Evolutionary conservation across 2,329 filamentous ascomycete genomes (phyloP), one percentile per base, ranked within the genome.

Genomic region (Aspergillus sp.): DNA sequence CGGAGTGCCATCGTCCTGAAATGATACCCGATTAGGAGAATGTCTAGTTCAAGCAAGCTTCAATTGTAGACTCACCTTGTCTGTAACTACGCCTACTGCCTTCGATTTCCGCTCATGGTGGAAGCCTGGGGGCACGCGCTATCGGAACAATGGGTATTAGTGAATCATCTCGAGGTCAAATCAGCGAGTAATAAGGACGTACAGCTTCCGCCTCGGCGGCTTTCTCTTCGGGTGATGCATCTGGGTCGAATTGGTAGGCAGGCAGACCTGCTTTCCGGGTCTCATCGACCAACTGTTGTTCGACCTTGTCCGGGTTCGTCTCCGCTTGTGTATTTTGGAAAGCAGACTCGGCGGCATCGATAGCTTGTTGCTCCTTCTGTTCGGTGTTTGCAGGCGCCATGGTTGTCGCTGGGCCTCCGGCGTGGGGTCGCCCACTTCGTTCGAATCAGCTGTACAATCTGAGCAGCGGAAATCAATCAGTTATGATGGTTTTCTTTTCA

Each of bases 221-320:
- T 80, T 99, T 99, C 75, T 96, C 83, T 72, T 92, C 90, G 1
- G 89, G 83, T 44, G 83, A 88, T 43, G 92, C 93, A 79, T 96
- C 79, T 1, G 95, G 91, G 71, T 99, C 84, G 77, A 98, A 99
- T 61, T 87, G 85, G 72, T 90, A 95, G 62, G 91, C 93, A 31
- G 88, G 79, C 23, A 89, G 85, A 43, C 95, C 95, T 12, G 89
- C 90, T 68, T 89, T 88, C 69, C 83, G 86, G 65, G 90, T 91
- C 73, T 96, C 87, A 54, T 90, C 81, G 24, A 96, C 82, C 49
- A 97, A 83, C 67, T 85, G 84, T 65, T 84, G 82, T 76, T 96
- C 84, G 33, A 90, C 90, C 62, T 88, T 86, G 41, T 89, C 84
- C 47, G 90, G 81, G 1, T 86, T 84, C 63, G 92, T 83, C 45